A percentile compares a stretch with the other conserved stretches of the same genome.
Conservation (phyloP, 352 stramenopile species). For the Nothophytophthora sp. region DNA sequence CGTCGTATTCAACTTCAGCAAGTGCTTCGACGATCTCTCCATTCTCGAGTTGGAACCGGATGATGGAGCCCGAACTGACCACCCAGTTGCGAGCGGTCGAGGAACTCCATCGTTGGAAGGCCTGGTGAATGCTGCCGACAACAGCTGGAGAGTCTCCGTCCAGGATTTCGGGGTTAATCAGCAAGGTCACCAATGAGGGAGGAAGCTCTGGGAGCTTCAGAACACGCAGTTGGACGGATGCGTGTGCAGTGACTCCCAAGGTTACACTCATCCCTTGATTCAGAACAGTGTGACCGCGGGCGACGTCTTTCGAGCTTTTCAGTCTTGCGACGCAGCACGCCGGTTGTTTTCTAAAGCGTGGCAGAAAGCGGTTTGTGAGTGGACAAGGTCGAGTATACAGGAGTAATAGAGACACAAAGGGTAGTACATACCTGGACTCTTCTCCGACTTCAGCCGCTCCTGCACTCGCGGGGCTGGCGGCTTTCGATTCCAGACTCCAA, state of each 20-base stretch:
- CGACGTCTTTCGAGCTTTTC: conserved; percentile 40
- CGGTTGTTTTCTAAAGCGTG: conserved; percentile 9
- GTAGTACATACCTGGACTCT: conserved; percentile 6
- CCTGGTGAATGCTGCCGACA: conserved; percentile 19
- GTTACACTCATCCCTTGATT: conserved; percentile 22
- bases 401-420: not conserved
- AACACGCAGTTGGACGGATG: conserved; percentile 46
- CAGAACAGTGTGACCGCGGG: conserved; percentile 34
- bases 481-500: conserved; percentile 25
- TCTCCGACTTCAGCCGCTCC: conserved; percentile 15
- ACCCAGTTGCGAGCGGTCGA: conserved; percentile 14
- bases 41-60: conserved; percentile 18
- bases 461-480: not conserved
- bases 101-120: conserved; percentile 36
- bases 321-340: conserved; percentile 37
- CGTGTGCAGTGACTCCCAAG: conserved; percentile 18
- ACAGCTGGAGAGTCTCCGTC: conserved; percentile 4
- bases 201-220: conserved; percentile 48
- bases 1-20: conserved; percentile 44
- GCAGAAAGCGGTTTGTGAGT: not conserved
- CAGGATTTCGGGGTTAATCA: conserved; percentile 9
- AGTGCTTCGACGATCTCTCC: conserved; percentile 24
- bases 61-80: conserved; percentile 34
- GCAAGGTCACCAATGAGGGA: conserved; percentile 29
- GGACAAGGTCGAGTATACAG: too few species aligned